Evolutionary conservation across 805 yeast genomes (phyloP).

Genomic region (Candida ulmi): DNA sequence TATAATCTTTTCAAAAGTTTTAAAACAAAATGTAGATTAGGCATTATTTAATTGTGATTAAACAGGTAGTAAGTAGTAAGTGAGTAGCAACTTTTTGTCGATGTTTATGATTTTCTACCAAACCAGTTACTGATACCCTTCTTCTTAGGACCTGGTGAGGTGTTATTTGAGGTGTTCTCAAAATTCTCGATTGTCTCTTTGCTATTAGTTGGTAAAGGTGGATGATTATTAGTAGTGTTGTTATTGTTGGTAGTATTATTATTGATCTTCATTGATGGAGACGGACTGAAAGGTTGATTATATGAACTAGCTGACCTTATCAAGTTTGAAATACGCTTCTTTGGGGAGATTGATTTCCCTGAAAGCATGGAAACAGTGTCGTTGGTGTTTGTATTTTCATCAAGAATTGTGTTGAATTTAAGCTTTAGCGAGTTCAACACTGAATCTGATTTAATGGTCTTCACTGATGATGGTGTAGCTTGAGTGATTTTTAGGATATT

Average conservation of each 20-base stretch:
- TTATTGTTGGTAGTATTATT: no score
- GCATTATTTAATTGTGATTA: no score
- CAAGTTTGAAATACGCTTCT: conserved; percentile 16
- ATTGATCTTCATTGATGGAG: background rate
- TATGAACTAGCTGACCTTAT: conserved; percentile 23
- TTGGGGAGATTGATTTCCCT: conserved; percentile 6
- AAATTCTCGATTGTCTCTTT: background rate
- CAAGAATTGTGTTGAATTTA: conserved; percentile 1
- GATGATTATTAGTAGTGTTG: no score
- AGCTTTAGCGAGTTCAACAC: conserved; percentile 8
- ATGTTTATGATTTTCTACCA: conserved; percentile 2
- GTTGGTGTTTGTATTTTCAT: background rate
- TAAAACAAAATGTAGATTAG: no score
- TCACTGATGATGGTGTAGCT: conserved; percentile 6
- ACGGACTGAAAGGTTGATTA: background rate
- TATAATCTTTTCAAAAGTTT: no score
- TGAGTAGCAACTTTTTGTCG: no score
- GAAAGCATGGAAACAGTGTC: background rate
- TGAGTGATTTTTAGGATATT: conserved; percentile 5
- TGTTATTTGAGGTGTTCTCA: background rate
- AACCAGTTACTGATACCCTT: background rate
- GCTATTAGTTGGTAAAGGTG: background rate
- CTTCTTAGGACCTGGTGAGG: conserved; percentile 1
- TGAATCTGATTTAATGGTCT: conserved; percentile 11
- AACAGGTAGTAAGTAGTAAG: no score